phyloP scores from a whole-genome alignment of 2,329 filamentous ascomycete species.

The Huntiella moniliformis region DNA sequence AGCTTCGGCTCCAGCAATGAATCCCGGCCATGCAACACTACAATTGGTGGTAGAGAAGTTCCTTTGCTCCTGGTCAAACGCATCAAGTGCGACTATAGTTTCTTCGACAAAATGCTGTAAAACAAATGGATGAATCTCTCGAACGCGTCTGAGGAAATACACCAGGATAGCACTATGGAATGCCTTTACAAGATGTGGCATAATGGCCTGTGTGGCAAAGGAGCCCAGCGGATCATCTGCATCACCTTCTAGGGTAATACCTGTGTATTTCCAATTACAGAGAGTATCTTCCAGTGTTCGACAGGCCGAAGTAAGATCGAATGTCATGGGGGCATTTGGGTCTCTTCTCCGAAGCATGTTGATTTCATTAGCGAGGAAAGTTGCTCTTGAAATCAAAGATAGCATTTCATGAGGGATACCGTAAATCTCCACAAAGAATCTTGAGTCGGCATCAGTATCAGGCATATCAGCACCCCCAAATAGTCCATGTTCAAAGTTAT shows the following conservation, averaged over 20 bases:
- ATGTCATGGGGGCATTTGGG: constrained; percentile 16
- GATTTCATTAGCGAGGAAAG: constrained; percentile 25
- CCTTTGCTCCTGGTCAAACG: constrained; percentile 8
- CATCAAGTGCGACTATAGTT: constrained; percentile 5
- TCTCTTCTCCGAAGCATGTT: constrained; percentile 4
- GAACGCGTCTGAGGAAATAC: constrained; percentile 26
- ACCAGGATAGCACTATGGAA: constrained; percentile 26
- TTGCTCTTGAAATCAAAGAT: constrained; percentile 23
- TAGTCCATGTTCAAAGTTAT: constrained; percentile 16
- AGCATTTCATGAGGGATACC: constrained; percentile 25
- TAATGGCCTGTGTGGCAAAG: constrained; percentile 3
- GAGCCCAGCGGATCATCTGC: constrained; percentile 1
- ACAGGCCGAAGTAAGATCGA: constrained; percentile 17
- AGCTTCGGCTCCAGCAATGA: constrained; percentile 12
- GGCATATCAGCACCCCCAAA: constrained; percentile 15
- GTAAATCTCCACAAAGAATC: constrained; percentile 26
- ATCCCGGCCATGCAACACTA: constrained; percentile 10
- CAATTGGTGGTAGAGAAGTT: constrained; percentile 6
- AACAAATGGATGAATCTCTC: constrained; percentile 7
- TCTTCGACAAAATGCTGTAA: constrained; percentile 6
- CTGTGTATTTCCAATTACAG: constrained; percentile 12
- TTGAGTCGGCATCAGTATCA: constrained; percentile 19
- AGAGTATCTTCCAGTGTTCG: constrained; percentile 9
- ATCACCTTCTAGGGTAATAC: background rate
- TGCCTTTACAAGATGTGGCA: constrained; percentile 18